Conservation (phyloP, 345 rosid species). For the Aethionema arabicum region DNA sequence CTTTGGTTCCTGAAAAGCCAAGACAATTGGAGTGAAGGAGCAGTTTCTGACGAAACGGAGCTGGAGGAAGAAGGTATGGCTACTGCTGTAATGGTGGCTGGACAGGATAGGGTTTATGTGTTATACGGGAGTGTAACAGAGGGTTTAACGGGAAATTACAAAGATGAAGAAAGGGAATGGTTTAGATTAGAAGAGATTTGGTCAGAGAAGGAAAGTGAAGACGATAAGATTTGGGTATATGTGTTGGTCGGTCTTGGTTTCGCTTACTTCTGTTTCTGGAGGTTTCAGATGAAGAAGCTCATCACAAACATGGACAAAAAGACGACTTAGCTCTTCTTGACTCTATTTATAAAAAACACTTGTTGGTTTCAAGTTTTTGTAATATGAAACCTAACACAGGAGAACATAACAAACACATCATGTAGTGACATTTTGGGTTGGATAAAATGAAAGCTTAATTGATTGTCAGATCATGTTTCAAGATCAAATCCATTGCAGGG, state of each 20-base stretch:
- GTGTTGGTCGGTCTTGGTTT: slow-evolving; percentile 70
- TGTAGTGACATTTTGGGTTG: background rate
- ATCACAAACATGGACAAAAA: slow-evolving; percentile 58
- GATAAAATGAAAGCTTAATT: background rate
- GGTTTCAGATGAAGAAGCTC: slow-evolving; percentile 73
- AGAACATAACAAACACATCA: background rate
- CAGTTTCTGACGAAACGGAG: slow-evolving; percentile 58
- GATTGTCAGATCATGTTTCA: background rate
- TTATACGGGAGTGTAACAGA: slow-evolving; percentile 62
- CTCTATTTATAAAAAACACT: background rate
- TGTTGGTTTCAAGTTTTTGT: background rate
- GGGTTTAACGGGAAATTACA: slow-evolving; percentile 43
- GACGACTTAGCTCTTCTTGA: slow-evolving; percentile 26
- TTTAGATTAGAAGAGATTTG: slow-evolving; percentile 55
- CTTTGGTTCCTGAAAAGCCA: slow-evolving; percentile 73
- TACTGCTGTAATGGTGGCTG: slow-evolving; percentile 57
- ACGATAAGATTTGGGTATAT: slow-evolving; percentile 60
- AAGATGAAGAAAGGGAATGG: slow-evolving; percentile 44
- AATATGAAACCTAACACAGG: background rate
- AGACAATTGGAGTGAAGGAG: slow-evolving; percentile 77
- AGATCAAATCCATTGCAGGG: background rate
- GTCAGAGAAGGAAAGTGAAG: slow-evolving; percentile 55
- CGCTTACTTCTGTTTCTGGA: slow-evolving; percentile 73
- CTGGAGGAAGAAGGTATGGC: slow-evolving; percentile 63
- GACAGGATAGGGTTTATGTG: slow-evolving; percentile 68